These are phyloP conservation scores for Cladophialophora yegresii DNA, from an alignment of 2,329 filamentous ascomycete species.

Conservation along the genomic window DNA sequence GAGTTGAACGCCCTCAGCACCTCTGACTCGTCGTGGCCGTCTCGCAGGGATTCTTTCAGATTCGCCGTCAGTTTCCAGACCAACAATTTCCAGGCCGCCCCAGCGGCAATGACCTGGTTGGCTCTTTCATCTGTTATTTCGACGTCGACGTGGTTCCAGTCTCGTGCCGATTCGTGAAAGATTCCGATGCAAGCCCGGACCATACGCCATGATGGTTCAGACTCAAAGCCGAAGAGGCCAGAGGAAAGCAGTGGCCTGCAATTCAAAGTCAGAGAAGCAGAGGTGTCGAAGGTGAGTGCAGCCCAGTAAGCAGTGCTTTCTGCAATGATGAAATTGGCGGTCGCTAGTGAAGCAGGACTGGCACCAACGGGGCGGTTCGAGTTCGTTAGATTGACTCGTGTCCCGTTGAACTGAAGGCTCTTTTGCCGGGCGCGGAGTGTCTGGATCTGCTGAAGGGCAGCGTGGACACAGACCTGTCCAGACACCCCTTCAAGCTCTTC, in stretches of 20 bases:
- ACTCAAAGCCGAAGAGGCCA: slow-evolving; percentile 40
- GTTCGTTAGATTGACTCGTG: slow-evolving; percentile 29
- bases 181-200: slow-evolving; percentile 38
- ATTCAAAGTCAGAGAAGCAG: slow-evolving; percentile 47
- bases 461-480: slow-evolving; percentile 47
- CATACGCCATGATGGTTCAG: slow-evolving; percentile 39
- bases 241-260: slow-evolving; percentile 46
- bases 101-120: slow-evolving; percentile 40
- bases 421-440: slow-evolving; percentile 44
- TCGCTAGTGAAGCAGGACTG: slow-evolving; percentile 38
- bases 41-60: slow-evolving; percentile 41
- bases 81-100: slow-evolving; percentile 38
- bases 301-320: slow-evolving; percentile 50
- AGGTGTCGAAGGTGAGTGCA: slow-evolving; percentile 49
- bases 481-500: slow-evolving; percentile 48
- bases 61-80: slow-evolving; percentile 40
- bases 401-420: slow-evolving; percentile 48
- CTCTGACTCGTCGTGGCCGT: slow-evolving; percentile 40
- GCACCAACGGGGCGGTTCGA: slow-evolving; percentile 15
- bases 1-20: slow-evolving; percentile 37
- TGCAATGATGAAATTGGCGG: slow-evolving; percentile 43
- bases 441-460: slow-evolving; percentile 48
- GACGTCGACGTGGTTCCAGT: slow-evolving; percentile 36
- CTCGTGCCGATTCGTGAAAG: slow-evolving; percentile 38
- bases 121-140: slow-evolving; percentile 39